Evolutionary conservation across 257 asterid species (phyloP), one percentile per base, ranked within the genome.

Genomic region (Scutellaria baicalensis): DNA sequence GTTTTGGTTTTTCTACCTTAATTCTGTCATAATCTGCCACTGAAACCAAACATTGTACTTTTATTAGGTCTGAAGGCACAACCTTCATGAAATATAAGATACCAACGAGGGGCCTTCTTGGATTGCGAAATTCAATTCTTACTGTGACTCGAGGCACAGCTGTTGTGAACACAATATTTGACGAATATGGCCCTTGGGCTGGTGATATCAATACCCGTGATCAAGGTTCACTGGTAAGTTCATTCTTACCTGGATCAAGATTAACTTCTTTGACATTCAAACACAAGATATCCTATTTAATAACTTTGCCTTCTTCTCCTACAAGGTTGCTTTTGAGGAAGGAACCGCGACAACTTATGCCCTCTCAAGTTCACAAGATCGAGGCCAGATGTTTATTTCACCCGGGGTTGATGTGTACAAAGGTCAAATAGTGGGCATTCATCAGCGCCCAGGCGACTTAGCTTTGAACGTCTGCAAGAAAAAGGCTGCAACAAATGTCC

Each of bases 141-240:
- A 89, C 97, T 8, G 99, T 93, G 35, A 81, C 99, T 50, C 89
- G 99, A 64, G 99, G 99, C 70, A 94, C 99, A 47, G 99, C 99
- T 10, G 78, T 91, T 72, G 89, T 94, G 78, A 89, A 94, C 73
- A 94, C 99, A 6, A 79, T 94, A 73, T 94, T 94, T 61, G 97
- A 94, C 42, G 85, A 88, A 75, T 94, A 91, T 63, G 99, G 96
- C 36, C 82, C 96, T 47, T 89, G 96, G 97, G 97, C 97, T 36
- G 99, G 99, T 50, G 97, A 91, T 73, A 89, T 94, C 72, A 84
- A 72, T 69, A 94, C 99, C 64, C 99, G 99, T 49, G 99, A 91
- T 83, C 89, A 33, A 39, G 99, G 99, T 68, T 91, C 99, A 33
- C 83, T 94, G 95, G 99, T 94, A 91, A 81, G 69, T 44, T 59